Base-by-base conservation (phyloP, 2,329 filamentous ascomycete species). In the Talaromyces sp. region DNA sequence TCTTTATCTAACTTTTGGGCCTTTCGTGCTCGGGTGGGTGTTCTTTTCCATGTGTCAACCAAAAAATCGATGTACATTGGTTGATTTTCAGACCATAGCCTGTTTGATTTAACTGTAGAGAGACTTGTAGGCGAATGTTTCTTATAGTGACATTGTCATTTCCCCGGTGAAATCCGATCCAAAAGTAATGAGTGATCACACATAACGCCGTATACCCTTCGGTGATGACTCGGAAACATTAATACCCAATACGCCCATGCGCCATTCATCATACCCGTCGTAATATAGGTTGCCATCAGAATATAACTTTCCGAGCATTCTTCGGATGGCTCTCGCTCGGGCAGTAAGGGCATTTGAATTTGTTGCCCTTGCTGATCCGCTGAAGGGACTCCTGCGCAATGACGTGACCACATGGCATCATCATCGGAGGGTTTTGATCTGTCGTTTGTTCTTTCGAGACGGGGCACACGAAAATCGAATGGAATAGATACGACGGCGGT, bases 331-430 rank as follows among this genome's bases (percentile, higher is more conserved):
- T 92, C 76, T 98, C 93, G 33, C 80, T 86, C 0, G 95, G 95
- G 72, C 95, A 99, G 73, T 99, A 99, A 0, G 95, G 95, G 71
- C 95, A 99, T 76, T 99, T 99, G 82, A 96, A 96, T 64, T 89
- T 82, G 46, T 81, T 84, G 0, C 89, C 88, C 77, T 96, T 96
- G 61, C 88, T 88, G 46, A 98, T 82, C 71, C 87, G 88, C 64
- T 89, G 86, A 58, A 99, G 79, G 37, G 89, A 92, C 71, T 97
- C 93, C 67, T 88, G 85, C 18, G 92, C 93, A 64, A 99, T 88
- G 59, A 97, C 93, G 78, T 99, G 95, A 5, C 95, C 93, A 72
- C 95, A 99, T 0, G 91, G 90, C 72, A 99, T 87, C 85, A 97
- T 95, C 90, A 98, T 96, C 1, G 95, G 92, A 11, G 95, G 95